A percentile compares a stretch with the other conserved stretches of the same genome.
Evolutionary conservation across 2,329 filamentous ascomycete species (phyloP).

Genomic region (Ascochyta lentis): DNA sequence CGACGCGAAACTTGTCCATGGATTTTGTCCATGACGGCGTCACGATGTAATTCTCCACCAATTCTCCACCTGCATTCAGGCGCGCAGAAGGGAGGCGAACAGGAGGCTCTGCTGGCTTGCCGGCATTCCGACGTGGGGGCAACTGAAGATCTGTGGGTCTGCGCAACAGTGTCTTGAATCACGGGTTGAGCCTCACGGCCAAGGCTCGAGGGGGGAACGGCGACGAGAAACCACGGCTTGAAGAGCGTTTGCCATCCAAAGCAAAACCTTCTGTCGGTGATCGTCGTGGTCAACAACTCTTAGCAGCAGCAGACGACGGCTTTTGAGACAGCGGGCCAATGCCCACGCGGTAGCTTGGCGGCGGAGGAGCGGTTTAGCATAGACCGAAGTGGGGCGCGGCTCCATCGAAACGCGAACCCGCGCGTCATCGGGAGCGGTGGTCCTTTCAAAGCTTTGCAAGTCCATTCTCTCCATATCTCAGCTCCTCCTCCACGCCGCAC

Average conservation of each 20-base stretch:
- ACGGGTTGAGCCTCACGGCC: background rate
- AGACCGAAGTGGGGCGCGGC: constrained; percentile 14
- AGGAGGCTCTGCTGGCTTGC: constrained; percentile 20
- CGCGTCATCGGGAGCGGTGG: constrained; percentile 13
- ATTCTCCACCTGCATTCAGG: constrained; percentile 10
- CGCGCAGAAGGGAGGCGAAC: background rate
- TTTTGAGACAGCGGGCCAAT: background rate
- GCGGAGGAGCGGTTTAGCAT: constrained; percentile 14
- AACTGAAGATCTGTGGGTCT: constrained; percentile 16
- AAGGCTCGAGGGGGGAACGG: background rate
- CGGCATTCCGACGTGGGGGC: constrained; percentile 14
- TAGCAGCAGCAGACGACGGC: constrained; percentile 1
- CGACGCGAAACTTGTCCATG: background rate
- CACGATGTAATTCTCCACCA: constrained; percentile 18
- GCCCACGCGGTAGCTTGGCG: constrained; percentile 13
- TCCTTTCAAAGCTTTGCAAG: constrained; percentile 18
- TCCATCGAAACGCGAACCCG: constrained; percentile 10
- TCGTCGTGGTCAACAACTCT: constrained; percentile 8
- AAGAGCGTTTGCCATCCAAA: background rate
- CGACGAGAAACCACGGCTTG: background rate
- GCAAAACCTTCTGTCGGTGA: background rate
- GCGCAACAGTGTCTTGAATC: constrained; percentile 6
- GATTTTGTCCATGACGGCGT: constrained; percentile 15
- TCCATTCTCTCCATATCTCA: constrained; percentile 14
- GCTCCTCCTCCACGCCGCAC: constrained; percentile 14